These are phyloP conservation scores for Strobilomyces echinocephalus DNA, from an alignment of 768 basidiomycete species.

Conservation along the genomic window DNA sequence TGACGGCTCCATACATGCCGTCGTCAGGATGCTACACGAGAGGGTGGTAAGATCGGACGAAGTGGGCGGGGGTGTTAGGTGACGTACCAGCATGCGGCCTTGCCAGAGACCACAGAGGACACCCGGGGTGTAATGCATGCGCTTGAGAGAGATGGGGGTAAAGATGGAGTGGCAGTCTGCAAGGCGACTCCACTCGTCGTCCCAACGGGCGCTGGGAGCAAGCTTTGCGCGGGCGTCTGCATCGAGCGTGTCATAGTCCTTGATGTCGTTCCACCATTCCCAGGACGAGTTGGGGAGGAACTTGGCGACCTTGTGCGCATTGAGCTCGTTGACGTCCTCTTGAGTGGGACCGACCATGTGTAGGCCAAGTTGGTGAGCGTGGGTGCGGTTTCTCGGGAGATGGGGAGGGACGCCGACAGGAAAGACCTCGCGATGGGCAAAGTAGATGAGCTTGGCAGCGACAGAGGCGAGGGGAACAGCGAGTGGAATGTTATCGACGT, in stretches of 20 bases:
- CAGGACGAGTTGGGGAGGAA: slow-evolving; percentile 14
- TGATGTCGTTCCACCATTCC: slow-evolving; percentile 23
- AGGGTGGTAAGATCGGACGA: background rate
- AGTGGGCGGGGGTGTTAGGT: background rate
- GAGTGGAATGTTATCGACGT: slow-evolving; percentile 24
- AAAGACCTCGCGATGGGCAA: slow-evolving; percentile 50
- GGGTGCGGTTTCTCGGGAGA: slow-evolving; percentile 12
- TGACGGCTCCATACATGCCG: slow-evolving; percentile 11
- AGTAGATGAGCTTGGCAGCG: slow-evolving; percentile 61
- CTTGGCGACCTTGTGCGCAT: slow-evolving; percentile 38
- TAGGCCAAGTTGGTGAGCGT: slow-evolving; percentile 25
- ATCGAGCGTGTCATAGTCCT: slow-evolving; percentile 16
- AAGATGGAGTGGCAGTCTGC: slow-evolving; percentile 42
- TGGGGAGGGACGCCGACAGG: slow-evolving; percentile 41
- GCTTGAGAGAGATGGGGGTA: slow-evolving; percentile 24
- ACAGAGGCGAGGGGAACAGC: slow-evolving; percentile 44
- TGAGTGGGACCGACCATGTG: slow-evolving; percentile 41
- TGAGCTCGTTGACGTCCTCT: slow-evolving; percentile 58
- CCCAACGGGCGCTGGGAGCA: slow-evolving; percentile 43
- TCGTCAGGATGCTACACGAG: slow-evolving; percentile 20
- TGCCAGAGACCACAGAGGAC: slow-evolving; percentile 55
- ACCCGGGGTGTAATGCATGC: slow-evolving; percentile 45
- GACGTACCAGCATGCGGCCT: slow-evolving; percentile 59
- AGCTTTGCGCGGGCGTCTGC: slow-evolving; percentile 24
- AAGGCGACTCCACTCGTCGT: slow-evolving; percentile 55